phyloP scores from a whole-genome alignment of 768 basidiomycete species.

The Psilocybe cyanescens region DNA sequence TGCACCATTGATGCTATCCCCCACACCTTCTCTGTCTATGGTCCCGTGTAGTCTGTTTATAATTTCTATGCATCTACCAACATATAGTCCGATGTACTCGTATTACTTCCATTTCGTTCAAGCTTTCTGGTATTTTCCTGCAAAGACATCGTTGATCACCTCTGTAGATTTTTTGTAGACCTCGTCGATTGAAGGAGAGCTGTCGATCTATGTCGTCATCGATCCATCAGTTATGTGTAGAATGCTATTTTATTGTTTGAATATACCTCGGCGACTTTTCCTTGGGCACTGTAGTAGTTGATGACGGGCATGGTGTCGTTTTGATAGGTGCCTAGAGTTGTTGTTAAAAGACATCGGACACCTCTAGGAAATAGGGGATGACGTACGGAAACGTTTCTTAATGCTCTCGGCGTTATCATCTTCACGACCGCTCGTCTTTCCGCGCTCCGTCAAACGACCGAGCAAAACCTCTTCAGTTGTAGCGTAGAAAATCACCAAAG shows the following conservation, averaged over 20 bases:
- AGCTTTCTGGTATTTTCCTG: constrained; percentile 24
- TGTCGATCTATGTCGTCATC: constrained; percentile 57
- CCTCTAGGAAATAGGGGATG: not conserved
- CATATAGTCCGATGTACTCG: not conserved
- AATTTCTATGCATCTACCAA: not conserved
- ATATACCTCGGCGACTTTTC: constrained; percentile 79
- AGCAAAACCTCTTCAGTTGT: constrained; percentile 91
- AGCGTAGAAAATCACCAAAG: constrained; percentile 82
- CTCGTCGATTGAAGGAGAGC: constrained; percentile 66
- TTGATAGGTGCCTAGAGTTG: constrained; percentile 72
- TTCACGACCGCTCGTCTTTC: constrained; percentile 92
- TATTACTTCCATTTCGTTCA: constrained; percentile 3
- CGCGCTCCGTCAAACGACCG: constrained; percentile 82
- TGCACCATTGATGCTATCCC: constrained; percentile 45
- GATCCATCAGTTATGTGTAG: not conserved
- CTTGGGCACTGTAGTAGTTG: constrained; percentile 66
- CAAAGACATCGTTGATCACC: constrained; percentile 44
- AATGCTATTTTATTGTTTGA: not conserved
- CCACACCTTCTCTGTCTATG: constrained; percentile 52
- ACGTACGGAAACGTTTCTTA: constrained; percentile 92
- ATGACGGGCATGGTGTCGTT: constrained; percentile 94
- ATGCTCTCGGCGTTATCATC: constrained; percentile 97
- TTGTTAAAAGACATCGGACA: not conserved
- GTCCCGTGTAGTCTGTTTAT: not conserved
- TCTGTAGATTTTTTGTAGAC: constrained; percentile 66